phyloP scores from a whole-genome alignment of 768 basidiomycete species.

The Tricholoma hemisulphureum region DNA sequence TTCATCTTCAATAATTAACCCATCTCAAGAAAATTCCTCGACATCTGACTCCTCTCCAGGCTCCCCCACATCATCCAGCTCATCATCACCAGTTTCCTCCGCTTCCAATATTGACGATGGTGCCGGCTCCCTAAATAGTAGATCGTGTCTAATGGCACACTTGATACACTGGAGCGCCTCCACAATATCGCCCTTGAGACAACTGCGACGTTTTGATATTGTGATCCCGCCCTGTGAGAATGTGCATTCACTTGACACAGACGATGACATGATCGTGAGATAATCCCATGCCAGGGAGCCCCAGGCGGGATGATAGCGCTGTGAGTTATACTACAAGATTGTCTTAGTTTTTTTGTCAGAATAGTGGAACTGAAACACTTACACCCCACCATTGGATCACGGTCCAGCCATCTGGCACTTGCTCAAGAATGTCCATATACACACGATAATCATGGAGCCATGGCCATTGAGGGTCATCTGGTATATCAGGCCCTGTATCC shows the following conservation, averaged over 20 bases:
- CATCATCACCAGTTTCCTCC: not conserved
- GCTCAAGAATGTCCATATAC: conserved; percentile 19
- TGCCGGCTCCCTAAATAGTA: conserved; percentile 23
- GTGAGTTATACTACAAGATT: not conserved
- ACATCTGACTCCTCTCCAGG: too few relatives aligned
- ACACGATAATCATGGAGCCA: conserved; percentile 21
- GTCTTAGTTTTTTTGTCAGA: not conserved
- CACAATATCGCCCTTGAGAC: conserved; percentile 34
- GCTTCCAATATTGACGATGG: not conserved
- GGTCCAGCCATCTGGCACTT: conserved; percentile 9
- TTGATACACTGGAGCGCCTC: conserved; percentile 33
- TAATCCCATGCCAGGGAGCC: conserved; percentile 36
- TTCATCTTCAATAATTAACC: too few relatives aligned
- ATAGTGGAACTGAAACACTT: conserved; percentile 11
- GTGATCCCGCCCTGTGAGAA: conserved; percentile 42
- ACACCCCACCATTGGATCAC: conserved; percentile 40
- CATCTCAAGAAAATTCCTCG: too few relatives aligned
- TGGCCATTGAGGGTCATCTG: conserved; percentile 1
- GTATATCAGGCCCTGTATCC: not conserved
- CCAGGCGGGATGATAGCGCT: conserved; percentile 30
- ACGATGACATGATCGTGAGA: conserved; percentile 38
- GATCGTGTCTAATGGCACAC: conserved; percentile 19
- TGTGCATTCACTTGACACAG: conserved; percentile 38
- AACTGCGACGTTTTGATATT: conserved; percentile 32
- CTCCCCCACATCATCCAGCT: not conserved